A percentile compares a stretch with the other conserved stretches of the same genome.
These are phyloP conservation scores for Penicillium lagena DNA, from an alignment of 495 filamentous ascomycete genomes.

Conservation along the genomic window DNA sequence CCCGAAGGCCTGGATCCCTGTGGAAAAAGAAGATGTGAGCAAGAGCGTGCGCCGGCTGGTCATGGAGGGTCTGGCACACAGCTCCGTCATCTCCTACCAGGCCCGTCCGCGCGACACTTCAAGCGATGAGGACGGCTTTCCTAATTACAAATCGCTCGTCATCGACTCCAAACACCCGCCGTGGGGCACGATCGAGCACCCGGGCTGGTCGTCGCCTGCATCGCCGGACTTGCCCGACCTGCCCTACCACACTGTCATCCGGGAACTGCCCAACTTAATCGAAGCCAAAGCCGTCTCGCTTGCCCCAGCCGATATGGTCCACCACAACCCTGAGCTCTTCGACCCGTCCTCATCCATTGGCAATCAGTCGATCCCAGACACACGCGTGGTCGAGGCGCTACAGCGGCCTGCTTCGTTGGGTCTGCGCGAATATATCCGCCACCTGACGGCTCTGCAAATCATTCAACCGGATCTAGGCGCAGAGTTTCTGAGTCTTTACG, in stretches of 20 bases:
- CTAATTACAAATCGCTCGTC: slow-evolving; percentile 22
- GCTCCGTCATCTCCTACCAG: slow-evolving; percentile 76
- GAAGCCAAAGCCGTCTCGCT: slow-evolving; percentile 87
- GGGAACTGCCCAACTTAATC: slow-evolving; percentile 83
- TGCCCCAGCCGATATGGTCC: slow-evolving; percentile 56
- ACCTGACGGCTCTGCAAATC: slow-evolving; percentile 62
- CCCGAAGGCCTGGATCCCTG: slow-evolving; percentile 74
- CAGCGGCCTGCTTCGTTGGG: slow-evolving; percentile 68
- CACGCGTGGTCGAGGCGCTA: slow-evolving; percentile 61
- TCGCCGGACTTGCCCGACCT: slow-evolving; percentile 70
- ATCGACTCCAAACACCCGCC: slow-evolving; percentile 40
- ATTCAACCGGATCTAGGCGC: slow-evolving; percentile 45
- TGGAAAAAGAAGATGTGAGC: slow-evolving; percentile 68
- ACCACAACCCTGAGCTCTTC: slow-evolving; percentile 20
- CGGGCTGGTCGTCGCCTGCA: slow-evolving; percentile 80
- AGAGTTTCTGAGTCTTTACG: slow-evolving; percentile 70
- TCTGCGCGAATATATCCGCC: slow-evolving; percentile 69
- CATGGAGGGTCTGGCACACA: slow-evolving; percentile 59
- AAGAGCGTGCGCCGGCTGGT: slow-evolving; percentile 71
- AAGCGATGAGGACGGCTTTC: slow-evolving; percentile 21
- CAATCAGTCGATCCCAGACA: slow-evolving; percentile 39
- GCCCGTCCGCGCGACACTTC: slow-evolving; percentile 55
- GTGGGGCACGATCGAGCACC: slow-evolving; percentile 79
- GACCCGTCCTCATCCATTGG: slow-evolving; percentile 12
- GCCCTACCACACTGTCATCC: slow-evolving; percentile 73